Evolutionary conservation across 2,329 filamentous ascomycete species (phyloP), one percentile per base, ranked within the genome.

Genomic region (Cephalotrichum gorgonifer): DNA sequence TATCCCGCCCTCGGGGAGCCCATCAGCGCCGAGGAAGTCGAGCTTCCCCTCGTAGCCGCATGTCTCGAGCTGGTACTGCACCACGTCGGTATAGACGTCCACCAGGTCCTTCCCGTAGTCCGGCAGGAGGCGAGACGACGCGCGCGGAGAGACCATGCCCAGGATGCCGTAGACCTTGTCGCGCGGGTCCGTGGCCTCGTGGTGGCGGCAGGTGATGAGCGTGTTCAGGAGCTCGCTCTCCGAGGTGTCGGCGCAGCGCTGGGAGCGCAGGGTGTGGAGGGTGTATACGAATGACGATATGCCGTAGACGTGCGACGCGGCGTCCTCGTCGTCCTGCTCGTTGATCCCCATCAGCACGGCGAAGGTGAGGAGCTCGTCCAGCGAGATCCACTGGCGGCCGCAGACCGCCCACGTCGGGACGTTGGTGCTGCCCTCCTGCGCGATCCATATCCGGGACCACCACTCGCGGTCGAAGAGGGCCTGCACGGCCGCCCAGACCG

Each of bases 91-190:
- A 51, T 57, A 59, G n/a, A 59, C 56, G 6, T 55, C 52, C 11
- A 57, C 27, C 23, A 58, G 44, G 12, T 55, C 54, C 42, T 56
- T 57, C 35, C 48, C 26, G 53, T 59, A 58, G 50, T 59, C 56
- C 4, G 52, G 50, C 6, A 43, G 23, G n/a, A 49, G 28, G 2
- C 41, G 33, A 12, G 28, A 33, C 3, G 41, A 38, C 3, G 28
- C 15, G 3, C 47, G 27, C 17, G 47, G 47, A 4, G 53, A 54
- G 17, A 52, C 52, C 26, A 59, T 52, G 2, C 56, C 56, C 2
- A 59, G 52, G 9, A 57, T 51, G 25, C 56, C 57, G 50, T 58
- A 59, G 11, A 59, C 54, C 35, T 58, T 59, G 49, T 59, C 57
- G 20, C 54, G 49, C n/a, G 56, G 53, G 43, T 58, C 56, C 12